phyloP scores from a whole-genome alignment of 257 asterid genomes.

The Gentiana straminea region DNA sequence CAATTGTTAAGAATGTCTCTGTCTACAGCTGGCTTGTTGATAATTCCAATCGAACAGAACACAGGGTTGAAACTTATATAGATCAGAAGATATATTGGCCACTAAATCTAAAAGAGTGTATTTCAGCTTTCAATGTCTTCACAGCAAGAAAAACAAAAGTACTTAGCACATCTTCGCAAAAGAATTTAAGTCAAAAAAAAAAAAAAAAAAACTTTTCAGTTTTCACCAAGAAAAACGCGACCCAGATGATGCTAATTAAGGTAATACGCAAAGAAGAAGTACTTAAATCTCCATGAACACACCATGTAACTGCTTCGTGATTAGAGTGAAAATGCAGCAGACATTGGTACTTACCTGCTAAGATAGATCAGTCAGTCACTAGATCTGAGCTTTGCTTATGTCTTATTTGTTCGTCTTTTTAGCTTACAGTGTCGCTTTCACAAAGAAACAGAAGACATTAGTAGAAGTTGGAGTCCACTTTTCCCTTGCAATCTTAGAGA shows the following conservation, averaged over 20 bases:
- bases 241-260: not conserved
- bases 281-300: not conserved
- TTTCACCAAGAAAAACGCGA: not conserved
- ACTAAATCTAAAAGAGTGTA: not conserved
- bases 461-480: constrained; percentile 14
- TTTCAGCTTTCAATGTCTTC: not conserved
- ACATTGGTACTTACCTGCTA: constrained; percentile 5
- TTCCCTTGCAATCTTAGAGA: constrained; percentile 1
- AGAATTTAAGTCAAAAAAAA: not conserved
- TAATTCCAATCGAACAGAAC: not conserved
- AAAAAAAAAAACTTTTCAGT: not conserved
- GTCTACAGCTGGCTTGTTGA: not conserved
- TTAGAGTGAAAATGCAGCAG: not conserved
- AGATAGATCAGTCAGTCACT: not conserved
- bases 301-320: constrained; percentile 6
- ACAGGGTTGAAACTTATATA: not conserved
- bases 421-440: constrained; percentile 12
- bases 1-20: not conserved
- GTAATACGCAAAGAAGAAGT: not conserved
- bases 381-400: constrained; percentile 15
- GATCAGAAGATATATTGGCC: constrained; percentile 3
- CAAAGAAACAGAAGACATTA: constrained; percentile 8
- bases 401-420: constrained; percentile 4
- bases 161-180: not conserved
- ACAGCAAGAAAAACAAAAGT: not conserved